Evolutionary conservation across 169 alveolate genomes (phyloP), one percentile per base, ranked within the genome.

Genomic region (Plasmodium sp.): DNA sequence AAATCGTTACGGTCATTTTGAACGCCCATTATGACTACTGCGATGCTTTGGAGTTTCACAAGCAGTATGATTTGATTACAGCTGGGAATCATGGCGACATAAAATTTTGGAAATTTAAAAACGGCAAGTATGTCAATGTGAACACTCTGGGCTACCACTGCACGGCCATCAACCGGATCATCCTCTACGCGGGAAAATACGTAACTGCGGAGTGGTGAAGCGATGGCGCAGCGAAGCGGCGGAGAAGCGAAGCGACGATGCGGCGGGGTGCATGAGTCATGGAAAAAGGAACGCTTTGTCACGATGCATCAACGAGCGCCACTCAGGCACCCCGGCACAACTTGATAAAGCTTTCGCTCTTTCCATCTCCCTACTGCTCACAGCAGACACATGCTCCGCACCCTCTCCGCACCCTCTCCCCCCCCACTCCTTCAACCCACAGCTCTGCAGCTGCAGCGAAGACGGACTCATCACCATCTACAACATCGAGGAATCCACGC

Each of bases 41-140:
- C 27, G 80, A 80, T 80, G 58, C 22, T 16, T 80, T 90, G 48
- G 31, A 39, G 3, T 79, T 90, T 74, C 83, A 90, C 74, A 90
- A 90, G 34, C 43, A 27, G 34, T 90, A 90, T 80, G 94, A 90
- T 80, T 90, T 90, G 34, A 90, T 90, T 5, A 90, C 94, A 31
- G 94, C 86, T 62, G 94, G 94, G 41, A 90, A 90, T 80, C 41
- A 90, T 72, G 94, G 94, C 67, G 94, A 90, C 33, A 79, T 90
- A 9, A 90, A 90, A 31, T 80, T 90, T 16, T 90, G 94, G 94
- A 90, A 79, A 90, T 90, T 80, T 80, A 58, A 90, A 6, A 45
- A 80, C 2, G 34, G 51, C 33, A 79, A 90, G 43, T 90, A 90
- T 33, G 48, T 90, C 73, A 90, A 90, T 39, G 31, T 90, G 14